Conservation (phyloP, 2,329 filamentous ascomycete genomes). For the Venturia nashicola region DNA sequence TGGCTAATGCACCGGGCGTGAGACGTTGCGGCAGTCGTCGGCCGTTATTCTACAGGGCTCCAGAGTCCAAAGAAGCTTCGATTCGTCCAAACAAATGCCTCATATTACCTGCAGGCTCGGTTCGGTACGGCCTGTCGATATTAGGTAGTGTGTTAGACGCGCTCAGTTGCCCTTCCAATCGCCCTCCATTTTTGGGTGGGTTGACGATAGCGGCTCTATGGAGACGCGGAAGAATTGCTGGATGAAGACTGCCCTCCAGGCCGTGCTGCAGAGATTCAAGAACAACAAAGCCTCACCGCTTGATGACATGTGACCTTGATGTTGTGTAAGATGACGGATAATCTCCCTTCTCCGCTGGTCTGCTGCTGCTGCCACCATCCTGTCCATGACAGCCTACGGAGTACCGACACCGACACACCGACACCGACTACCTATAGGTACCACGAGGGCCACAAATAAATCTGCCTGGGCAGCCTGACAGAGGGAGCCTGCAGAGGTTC, state of each 20-base stretch:
- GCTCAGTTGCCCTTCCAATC: background rate
- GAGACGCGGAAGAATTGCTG: background rate
- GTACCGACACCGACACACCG: no score
- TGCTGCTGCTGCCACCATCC: background rate
- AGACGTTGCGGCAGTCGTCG: background rate
- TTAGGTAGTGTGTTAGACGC: background rate
- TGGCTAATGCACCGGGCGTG: background rate
- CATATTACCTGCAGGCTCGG: background rate
- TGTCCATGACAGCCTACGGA: no score
- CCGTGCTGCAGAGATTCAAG: no score
- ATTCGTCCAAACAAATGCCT: constrained; percentile 6
- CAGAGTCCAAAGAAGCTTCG: background rate
- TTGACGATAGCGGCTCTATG: background rate
- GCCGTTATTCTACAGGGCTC: background rate
- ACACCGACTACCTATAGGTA: no score
- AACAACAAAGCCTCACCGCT: no score
- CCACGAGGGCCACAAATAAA: no score
- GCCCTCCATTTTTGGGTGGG: background rate
- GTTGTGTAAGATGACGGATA: background rate
- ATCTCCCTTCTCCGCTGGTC: background rate
- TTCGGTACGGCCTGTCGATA: no score
- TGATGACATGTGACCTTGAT: background rate
- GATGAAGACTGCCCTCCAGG: no score
- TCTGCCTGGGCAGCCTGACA: no score
- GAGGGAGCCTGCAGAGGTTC: no score